phyloP scores from a whole-genome alignment of 2,329 filamentous ascomycete species.

The Diaporthe longicolla region DNA sequence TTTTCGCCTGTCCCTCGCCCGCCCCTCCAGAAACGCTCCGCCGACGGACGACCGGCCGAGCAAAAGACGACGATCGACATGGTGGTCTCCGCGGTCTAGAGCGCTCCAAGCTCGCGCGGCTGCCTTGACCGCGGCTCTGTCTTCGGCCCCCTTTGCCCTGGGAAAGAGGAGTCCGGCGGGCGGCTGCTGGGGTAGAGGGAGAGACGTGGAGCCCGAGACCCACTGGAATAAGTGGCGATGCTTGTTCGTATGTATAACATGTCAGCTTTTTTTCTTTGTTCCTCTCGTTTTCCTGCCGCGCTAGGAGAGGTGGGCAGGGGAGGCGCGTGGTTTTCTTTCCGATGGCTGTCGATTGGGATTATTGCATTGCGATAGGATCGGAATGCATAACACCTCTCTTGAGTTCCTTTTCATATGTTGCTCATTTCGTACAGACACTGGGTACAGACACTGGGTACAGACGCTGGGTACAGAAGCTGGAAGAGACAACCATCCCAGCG shows the following conservation, averaged over 20 bases:
- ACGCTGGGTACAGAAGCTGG: conserved; percentile 12
- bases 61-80: neutral
- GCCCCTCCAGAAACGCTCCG: too few species aligned
- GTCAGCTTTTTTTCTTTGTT: neutral
- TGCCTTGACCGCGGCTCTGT: conserved; percentile 28
- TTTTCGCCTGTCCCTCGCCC: neutral
- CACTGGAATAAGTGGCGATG: conserved; percentile 33
- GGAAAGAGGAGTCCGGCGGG: neutral
- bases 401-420: conserved; percentile 5
- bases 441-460: too few species aligned
- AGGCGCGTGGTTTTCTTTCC: neutral
- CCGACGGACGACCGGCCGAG: neutral
- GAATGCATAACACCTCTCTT: neutral
- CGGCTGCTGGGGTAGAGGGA: neutral
- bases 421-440: conserved; percentile 28
- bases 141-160: conserved; percentile 8
- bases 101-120: neutral
- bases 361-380: neutral
- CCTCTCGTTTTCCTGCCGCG: neutral
- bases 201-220: conserved; percentile 6
- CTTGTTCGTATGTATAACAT: conserved; percentile 25
- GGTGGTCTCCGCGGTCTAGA: conserved; percentile 9
- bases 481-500: conserved; percentile 7
- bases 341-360: neutral
- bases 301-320: neutral